Conservation (phyloP, 352 stramenopile genomes). For the Phytophthora parvispora region DNA sequence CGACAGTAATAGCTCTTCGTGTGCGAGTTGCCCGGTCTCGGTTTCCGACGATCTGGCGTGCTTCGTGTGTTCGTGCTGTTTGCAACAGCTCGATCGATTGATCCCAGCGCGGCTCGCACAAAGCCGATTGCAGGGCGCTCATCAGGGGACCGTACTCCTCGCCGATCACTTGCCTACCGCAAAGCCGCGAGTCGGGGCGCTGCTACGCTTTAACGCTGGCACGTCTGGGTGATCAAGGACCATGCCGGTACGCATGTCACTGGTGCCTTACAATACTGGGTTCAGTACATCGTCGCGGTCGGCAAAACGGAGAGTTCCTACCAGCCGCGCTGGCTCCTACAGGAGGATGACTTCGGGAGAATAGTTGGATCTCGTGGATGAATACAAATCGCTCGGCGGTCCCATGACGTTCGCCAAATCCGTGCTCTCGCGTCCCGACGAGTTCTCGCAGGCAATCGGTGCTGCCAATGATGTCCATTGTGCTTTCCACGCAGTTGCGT, state of each 20-base stretch:
- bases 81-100: conserved; percentile 7
- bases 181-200: background rate
- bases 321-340: background rate
- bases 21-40: too few relatives aligned
- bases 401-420: background rate
- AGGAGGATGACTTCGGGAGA: background rate
- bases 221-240: background rate
- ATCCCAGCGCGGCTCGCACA: background rate
- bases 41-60: background rate
- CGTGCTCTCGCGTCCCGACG: background rate
- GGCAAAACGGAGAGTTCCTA: background rate
- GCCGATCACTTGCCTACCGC: background rate
- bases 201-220: background rate
- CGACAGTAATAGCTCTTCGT: background rate
- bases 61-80: background rate
- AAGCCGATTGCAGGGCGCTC: background rate
- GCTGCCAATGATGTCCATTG: background rate
- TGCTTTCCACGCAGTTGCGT: conserved; percentile 1
- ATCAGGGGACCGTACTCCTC: background rate
- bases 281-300: background rate
- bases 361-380: conserved; percentile 1
- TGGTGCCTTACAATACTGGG: background rate
- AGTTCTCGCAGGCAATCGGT: background rate
- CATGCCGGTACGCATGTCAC: background rate
- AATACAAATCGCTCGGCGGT: background rate